Evolutionary conservation across 163 green algal genomes (phyloP), one percentile per base, ranked within the genome.

Genomic region (Chlorella variabilis): DNA sequence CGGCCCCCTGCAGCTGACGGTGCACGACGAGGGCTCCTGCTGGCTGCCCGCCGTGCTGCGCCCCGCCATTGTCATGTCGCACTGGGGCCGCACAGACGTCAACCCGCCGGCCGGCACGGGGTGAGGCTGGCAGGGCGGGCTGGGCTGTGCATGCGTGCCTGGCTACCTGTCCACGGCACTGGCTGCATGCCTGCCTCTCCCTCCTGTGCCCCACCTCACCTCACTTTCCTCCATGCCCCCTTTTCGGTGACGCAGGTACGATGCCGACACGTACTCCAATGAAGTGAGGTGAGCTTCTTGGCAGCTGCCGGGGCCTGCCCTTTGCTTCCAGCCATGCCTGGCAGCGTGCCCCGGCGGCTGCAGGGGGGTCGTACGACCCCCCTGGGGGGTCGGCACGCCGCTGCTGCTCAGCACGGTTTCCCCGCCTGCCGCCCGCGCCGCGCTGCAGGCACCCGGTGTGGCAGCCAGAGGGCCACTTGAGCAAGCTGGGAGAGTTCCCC

Each of bases 11-110:
- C 76, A 82, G 76, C 31, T 75, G 48, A 51, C 45, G 20, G 33
- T 69, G 11, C 82, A 87, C 34, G 82, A 87, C 36, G 82, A 87
- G 73, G 82, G 82, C 21, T 77, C 48, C 48, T 87, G 82, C 82
- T 79, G 63, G 45, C 21, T 87, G 33, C 82, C 82, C 23, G 54
- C 69, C 29, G 34, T 80, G 27, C 42, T 83, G 13, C 63, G 82
- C 54, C 71, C 71, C 25, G 77, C 82, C 45, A 83, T 65, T 41
- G 78, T 87, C 8, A 38, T 87, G 2, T 71, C 75, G 7, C 66
- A 87, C 73, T 87, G 82, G 82, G 82, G 75, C 27, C 39, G 73
- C 31, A 87, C 39, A 11, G 82, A 81, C 31, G 13, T 41, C 17
- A 71, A 82, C 56, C 71, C 80, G 56, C 34, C 31, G 11, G 36